phyloP scores from a whole-genome alignment of 352 stramenopile species.

The Phytophthora capsici region DNA sequence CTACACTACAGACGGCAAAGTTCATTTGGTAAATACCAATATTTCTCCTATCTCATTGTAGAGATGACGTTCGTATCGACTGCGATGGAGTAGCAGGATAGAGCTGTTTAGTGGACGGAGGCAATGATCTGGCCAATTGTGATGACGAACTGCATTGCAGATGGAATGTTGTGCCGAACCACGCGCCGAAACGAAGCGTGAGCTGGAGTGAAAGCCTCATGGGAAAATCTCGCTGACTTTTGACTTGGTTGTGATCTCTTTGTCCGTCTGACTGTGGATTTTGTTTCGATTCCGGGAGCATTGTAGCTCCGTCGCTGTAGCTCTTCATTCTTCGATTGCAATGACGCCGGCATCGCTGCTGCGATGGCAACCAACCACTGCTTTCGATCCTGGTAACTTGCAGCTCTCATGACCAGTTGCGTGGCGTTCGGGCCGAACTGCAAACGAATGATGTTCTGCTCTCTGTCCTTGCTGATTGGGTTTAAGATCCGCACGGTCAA shows the following conservation, averaged over 20 bases:
- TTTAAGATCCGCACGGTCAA: conserved; percentile 18
- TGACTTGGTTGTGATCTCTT: too few species aligned
- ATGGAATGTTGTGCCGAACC: conserved; percentile 19
- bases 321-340: neutral
- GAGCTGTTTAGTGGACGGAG: conserved; percentile 11
- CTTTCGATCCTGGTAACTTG: conserved; percentile 12
- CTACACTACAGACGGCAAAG: too few species aligned
- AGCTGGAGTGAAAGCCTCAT: neutral
- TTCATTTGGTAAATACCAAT: too few species aligned
- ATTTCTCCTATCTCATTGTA: conserved; percentile 6
- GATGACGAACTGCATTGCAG: conserved; percentile 27
- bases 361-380: conserved; percentile 16
- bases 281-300: too few species aligned
- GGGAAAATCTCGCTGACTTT: too few species aligned
- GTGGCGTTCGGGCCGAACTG: conserved; percentile 12
- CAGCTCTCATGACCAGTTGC: conserved; percentile 16
- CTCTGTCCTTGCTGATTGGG: conserved; percentile 4
- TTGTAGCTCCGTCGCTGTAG: too few species aligned
- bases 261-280: too few species aligned
- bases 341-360: too few species aligned
- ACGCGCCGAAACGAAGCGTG: conserved; percentile 14
- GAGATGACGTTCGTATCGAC: conserved; percentile 14
- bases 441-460: conserved; percentile 26
- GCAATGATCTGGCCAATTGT: conserved; percentile 28
- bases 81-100: neutral